A percentile compares a stretch with the other conserved stretches of the same genome.
Conservation (phyloP, 805 yeast species). For the Schwanniomyces vanrijiae region DNA sequence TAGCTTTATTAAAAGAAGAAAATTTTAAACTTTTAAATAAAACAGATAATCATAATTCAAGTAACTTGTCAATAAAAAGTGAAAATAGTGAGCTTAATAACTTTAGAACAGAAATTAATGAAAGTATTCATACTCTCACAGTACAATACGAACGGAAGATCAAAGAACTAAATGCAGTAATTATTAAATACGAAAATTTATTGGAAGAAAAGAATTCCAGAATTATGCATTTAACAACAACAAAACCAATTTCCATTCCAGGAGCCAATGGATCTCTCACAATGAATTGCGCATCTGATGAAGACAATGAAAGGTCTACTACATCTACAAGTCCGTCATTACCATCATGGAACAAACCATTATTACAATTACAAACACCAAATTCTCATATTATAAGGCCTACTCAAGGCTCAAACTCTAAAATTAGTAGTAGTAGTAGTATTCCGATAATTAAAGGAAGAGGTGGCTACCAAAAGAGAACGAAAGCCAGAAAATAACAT, state of each 20-base stretch:
- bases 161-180: conserved; percentile 29
- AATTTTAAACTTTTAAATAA: conserved; percentile 17
- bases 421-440: not conserved
- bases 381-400: not conserved
- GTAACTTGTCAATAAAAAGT: conserved; percentile 9
- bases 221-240: conserved; percentile 34
- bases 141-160: conserved; percentile 34
- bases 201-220: conserved; percentile 37
- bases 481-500: conserved; percentile 35
- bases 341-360: not conserved
- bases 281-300: not conserved
- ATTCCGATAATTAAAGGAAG: conserved; percentile 40
- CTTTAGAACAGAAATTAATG: conserved; percentile 26
- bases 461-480: conserved; percentile 45
- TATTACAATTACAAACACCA: not conserved
- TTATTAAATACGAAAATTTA: conserved; percentile 32
- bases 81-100: conserved; percentile 22
- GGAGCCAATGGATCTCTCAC: conserved; percentile 3
- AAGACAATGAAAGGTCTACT: not conserved
- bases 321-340: not conserved
- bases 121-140: conserved; percentile 20
- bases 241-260: conserved; percentile 41
- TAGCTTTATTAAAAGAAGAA: conserved; percentile 17
- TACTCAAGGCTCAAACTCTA: not conserved
- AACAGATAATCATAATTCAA: not conserved